Conservation (phyloP, 2,329 filamentous ascomycete species). For the Knoxdaviesia proteae region DNA sequence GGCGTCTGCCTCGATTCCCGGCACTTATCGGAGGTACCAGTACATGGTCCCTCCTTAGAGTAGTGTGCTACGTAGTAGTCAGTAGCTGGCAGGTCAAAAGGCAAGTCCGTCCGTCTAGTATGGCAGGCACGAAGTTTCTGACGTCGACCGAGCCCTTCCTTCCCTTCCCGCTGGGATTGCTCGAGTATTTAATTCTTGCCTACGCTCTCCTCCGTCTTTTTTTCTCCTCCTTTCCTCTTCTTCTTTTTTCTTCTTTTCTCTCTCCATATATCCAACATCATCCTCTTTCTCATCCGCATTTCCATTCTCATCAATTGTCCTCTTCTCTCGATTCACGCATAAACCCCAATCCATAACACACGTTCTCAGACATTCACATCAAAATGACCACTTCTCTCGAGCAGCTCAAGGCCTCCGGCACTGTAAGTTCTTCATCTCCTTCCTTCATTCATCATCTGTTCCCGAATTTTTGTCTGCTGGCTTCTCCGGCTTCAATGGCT, state of each 20-base stretch:
- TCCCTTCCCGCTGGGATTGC: too few species aligned
- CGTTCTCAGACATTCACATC: conserved; percentile 1
- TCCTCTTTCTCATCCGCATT: neutral
- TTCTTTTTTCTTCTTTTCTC: conserved; percentile 1
- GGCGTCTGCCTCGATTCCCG: too few species aligned
- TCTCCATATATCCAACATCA: conserved; percentile 1
- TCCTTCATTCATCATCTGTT: conserved; percentile 4
- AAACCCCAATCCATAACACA: conserved; percentile 1
- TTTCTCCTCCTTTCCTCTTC: conserved; percentile 1
- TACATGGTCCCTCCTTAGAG: too few species aligned
- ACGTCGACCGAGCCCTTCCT: too few species aligned
- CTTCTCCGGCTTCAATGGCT: conserved; percentile 5
- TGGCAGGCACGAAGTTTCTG: too few species aligned
- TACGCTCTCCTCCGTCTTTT: neutral
- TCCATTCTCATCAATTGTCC: conserved; percentile 1
- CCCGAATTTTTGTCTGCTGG: conserved; percentile 12
- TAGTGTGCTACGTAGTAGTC: too few species aligned
- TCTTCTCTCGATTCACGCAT: conserved; percentile 1
- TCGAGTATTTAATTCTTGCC: conserved; percentile 1
- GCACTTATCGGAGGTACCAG: too few species aligned
- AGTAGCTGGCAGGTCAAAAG: too few species aligned
- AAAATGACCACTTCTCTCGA: conserved; percentile 78
- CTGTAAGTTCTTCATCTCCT: conserved; percentile 40
- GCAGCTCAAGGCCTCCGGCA: conserved; percentile 92
- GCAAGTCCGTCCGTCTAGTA: too few species aligned